Evolutionary conservation across 768 basidiomycete genomes (phyloP).

Genomic region (Lentinus brumalis): DNA sequence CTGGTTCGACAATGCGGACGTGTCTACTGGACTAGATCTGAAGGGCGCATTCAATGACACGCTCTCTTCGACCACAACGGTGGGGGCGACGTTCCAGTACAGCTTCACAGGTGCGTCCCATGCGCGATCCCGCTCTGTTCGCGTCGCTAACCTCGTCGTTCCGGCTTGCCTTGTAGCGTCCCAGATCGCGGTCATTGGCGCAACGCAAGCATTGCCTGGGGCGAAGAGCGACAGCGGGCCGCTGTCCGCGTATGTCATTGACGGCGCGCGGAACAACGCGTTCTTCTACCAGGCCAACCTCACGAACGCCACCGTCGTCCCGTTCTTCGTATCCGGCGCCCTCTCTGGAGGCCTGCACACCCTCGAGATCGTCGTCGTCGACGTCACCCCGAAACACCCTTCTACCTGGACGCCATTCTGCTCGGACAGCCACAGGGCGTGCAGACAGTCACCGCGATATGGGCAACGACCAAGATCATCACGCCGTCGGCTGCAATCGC

Average conservation of each 20-base stretch:
- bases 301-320: conserved; percentile 1
- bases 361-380: conserved; percentile 18
- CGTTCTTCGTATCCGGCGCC: conserved; percentile 20
- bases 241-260: conserved; percentile 13
- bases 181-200: conserved; percentile 22
- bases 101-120: conserved; percentile 12
- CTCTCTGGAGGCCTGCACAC: conserved; percentile 19
- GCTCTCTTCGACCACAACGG: neutral
- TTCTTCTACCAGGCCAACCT: conserved; percentile 13
- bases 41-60: conserved; percentile 12
- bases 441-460: conserved; percentile 1
- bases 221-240: conserved; percentile 6
- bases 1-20: conserved; percentile 6
- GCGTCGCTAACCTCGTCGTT: neutral
- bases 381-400: conserved; percentile 9
- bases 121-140: neutral
- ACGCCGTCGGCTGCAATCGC: neutral
- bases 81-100: neutral
- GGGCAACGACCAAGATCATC: conserved; percentile 18
- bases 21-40: neutral
- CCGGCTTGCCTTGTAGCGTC: conserved; percentile 8
- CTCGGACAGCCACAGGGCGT: conserved; percentile 5
- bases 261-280: conserved; percentile 14
- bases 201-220: conserved; percentile 5
- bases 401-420: conserved; percentile 22